Conservation (phyloP, 1,139 yeast species). For the Hyphopichia burtonii region DNA sequence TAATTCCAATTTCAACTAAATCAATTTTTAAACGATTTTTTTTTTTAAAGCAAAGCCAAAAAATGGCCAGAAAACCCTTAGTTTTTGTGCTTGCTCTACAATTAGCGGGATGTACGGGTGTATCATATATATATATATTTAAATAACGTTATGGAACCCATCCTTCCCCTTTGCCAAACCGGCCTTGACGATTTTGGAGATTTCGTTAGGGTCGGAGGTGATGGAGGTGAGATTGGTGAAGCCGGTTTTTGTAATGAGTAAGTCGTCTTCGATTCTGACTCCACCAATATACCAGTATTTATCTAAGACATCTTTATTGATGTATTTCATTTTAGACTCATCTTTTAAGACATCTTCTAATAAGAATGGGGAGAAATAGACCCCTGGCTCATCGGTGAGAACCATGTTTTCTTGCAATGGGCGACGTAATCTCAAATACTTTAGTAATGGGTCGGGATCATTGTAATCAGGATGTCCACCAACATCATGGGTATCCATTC, state of each 20-base stretch:
- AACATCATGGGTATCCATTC: slow-evolving; percentile 95
- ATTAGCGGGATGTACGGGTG: not conserved
- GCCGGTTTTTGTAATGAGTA: slow-evolving; percentile 74
- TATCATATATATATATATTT: slow-evolving; percentile 3
- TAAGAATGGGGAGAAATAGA: slow-evolving; percentile 82
- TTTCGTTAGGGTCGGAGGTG: slow-evolving; percentile 82
- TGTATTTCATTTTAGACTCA: slow-evolving; percentile 56
- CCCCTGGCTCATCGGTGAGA: slow-evolving; percentile 93
- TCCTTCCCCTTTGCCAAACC: slow-evolving; percentile 65
- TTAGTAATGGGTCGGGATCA: slow-evolving; percentile 73
- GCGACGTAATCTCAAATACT: slow-evolving; percentile 80
- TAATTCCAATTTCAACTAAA: too few species aligned
- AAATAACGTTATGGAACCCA: slow-evolving; percentile 63
- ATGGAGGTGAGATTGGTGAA: slow-evolving; percentile 77
- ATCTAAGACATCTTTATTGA: slow-evolving; percentile 64
- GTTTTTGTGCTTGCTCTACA: not conserved
- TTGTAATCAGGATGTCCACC: slow-evolving; percentile 85
- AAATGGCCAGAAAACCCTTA: not conserved
- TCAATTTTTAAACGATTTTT: not conserved
- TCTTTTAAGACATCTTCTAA: slow-evolving; percentile 64
- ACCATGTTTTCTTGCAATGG: slow-evolving; percentile 74
- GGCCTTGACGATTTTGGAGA: slow-evolving; percentile 68
- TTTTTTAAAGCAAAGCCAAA: not conserved
- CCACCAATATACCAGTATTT: slow-evolving; percentile 91
- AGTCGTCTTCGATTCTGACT: slow-evolving; percentile 93